Conservation (phyloP, 2,329 filamentous ascomycete genomes). For the Xylaria sp. region DNA sequence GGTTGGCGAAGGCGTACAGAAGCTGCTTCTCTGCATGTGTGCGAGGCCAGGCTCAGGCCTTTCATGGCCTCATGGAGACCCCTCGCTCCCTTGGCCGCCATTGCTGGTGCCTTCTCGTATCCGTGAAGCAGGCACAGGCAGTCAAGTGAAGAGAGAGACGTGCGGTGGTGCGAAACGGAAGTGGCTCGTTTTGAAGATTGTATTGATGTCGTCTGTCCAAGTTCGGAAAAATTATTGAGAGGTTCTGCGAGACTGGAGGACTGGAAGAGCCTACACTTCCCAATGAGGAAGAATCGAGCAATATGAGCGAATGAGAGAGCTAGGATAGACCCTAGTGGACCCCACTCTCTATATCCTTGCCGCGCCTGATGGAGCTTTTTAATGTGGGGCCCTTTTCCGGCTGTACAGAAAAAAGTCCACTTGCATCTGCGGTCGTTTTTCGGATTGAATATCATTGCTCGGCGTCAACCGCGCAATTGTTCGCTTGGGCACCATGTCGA, state of each 20-base stretch:
- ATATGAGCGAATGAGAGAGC: slow-evolving; percentile 27
- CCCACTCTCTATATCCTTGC: slow-evolving; percentile 20
- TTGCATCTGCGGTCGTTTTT: not conserved
- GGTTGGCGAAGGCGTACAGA: slow-evolving; percentile 43
- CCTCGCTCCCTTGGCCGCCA: slow-evolving; percentile 62
- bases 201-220: slow-evolving; percentile 22
- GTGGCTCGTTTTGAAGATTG: not conserved
- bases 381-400: not conserved
- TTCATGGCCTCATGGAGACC: slow-evolving; percentile 65
- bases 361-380: slow-evolving; percentile 21
- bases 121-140: not conserved
- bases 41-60: slow-evolving; percentile 59
- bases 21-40: slow-evolving; percentile 53
- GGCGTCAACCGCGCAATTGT: slow-evolving; percentile 25
- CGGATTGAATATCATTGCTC: not conserved
- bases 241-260: not conserved
- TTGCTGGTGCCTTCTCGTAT: slow-evolving; percentile 37
- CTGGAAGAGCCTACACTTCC: slow-evolving; percentile 8
- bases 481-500: slow-evolving; percentile 62
- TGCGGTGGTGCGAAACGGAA: not conserved
- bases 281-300: slow-evolving; percentile 14
- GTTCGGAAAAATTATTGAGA: slow-evolving; percentile 46
- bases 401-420: slow-evolving; percentile 11
- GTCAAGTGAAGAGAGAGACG: not conserved
- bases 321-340: not conserved